Evolutionary conservation across 2,329 filamentous ascomycete species (phyloP).

Genomic region (Aspergillus uvarum): DNA sequence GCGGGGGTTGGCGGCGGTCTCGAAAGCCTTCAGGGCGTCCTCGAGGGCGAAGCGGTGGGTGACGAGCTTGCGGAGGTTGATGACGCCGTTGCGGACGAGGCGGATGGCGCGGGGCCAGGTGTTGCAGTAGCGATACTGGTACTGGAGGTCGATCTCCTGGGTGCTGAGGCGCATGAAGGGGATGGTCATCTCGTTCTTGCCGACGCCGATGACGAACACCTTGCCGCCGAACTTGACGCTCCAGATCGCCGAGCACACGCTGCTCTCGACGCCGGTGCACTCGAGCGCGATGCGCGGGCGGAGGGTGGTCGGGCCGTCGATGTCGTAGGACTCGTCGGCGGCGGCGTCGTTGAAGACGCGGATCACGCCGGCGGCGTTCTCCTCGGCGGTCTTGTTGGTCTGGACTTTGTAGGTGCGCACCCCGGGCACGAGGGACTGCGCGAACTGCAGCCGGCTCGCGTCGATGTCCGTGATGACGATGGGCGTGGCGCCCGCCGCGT

Average conservation of each 20-base stretch:
- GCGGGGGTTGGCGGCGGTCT: conserved; percentile 81
- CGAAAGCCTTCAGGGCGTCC: conserved; percentile 84
- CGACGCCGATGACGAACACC: conserved; percentile 94
- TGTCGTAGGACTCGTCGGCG: conserved; percentile 15
- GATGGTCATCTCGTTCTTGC: conserved; percentile 91
- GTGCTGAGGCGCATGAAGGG: conserved; percentile 93
- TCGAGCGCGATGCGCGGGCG: conserved; percentile 83
- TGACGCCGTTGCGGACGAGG: conserved; percentile 77
- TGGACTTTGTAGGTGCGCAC: conserved; percentile 68
- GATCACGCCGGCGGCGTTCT: conserved; percentile 68
- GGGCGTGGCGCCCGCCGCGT: conserved; percentile 83
- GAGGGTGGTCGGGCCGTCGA: conserved; percentile 52
- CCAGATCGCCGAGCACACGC: conserved; percentile 82
- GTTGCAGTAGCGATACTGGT: conserved; percentile 95
- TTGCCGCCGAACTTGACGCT: conserved; percentile 92
- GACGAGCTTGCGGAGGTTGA: conserved; percentile 78
- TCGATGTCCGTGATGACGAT: conserved; percentile 95
- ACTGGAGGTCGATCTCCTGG: conserved; percentile 89
- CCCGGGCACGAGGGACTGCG: conserved; percentile 75
- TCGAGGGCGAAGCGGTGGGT: conserved; percentile 85
- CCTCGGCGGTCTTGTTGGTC: conserved; percentile 57
- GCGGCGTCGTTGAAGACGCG: conserved; percentile 60
- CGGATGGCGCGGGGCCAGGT: conserved; percentile 94
- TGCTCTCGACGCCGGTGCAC: conserved; percentile 92
- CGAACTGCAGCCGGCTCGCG: conserved; percentile 78